A percentile compares a stretch with the other conserved stretches of the same genome.
phyloP scores from a whole-genome alignment of 2,329 filamentous ascomycete species.

The Fonsecaea nubica region DNA sequence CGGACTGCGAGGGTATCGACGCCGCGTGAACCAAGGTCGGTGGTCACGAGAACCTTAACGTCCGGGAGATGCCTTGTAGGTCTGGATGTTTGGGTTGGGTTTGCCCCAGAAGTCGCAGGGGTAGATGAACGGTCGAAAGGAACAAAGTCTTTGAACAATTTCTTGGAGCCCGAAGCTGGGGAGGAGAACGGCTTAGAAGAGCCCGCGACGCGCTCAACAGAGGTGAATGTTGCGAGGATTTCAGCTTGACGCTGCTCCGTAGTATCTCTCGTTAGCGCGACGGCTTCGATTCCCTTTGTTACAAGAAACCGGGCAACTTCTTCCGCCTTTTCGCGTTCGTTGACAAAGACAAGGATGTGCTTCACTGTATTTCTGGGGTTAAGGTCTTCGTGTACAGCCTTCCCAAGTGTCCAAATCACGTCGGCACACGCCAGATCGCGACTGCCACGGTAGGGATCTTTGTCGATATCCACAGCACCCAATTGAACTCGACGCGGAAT shows the following conservation, averaged over 20 bases:
- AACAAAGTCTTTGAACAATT: constrained; percentile 46
- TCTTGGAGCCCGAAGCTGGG: constrained; percentile 19
- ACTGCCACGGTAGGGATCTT: constrained; percentile 92
- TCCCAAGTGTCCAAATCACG: constrained; percentile 90
- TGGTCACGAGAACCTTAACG: constrained; percentile 91
- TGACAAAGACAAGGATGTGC: constrained; percentile 93
- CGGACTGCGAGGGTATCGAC: constrained; percentile 92
- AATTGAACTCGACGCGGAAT: constrained; percentile 94
- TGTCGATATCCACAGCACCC: constrained; percentile 87
- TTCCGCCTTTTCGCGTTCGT: constrained; percentile 87
- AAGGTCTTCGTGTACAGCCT: constrained; percentile 69
- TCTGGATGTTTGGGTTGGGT: constrained; percentile 35
- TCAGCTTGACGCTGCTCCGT: constrained; percentile 77
- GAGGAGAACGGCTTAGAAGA: constrained; percentile 31
- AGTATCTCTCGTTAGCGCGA: constrained; percentile 84
- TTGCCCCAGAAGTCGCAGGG: constrained; percentile 41
- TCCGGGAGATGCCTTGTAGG: constrained; percentile 67
- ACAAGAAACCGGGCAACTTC: constrained; percentile 79
- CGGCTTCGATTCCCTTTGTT: constrained; percentile 85
- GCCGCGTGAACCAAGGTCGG: constrained; percentile 87
- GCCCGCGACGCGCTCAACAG: constrained; percentile 42
- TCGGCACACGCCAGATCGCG: constrained; percentile 93
- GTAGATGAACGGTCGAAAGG: constrained; percentile 48
- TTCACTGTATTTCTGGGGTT: constrained; percentile 64
- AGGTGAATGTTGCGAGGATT: constrained; percentile 76